Base-by-base conservation (phyloP, 2,329 filamentous ascomycete genomes). In the Nothopassalora personata region DNA sequence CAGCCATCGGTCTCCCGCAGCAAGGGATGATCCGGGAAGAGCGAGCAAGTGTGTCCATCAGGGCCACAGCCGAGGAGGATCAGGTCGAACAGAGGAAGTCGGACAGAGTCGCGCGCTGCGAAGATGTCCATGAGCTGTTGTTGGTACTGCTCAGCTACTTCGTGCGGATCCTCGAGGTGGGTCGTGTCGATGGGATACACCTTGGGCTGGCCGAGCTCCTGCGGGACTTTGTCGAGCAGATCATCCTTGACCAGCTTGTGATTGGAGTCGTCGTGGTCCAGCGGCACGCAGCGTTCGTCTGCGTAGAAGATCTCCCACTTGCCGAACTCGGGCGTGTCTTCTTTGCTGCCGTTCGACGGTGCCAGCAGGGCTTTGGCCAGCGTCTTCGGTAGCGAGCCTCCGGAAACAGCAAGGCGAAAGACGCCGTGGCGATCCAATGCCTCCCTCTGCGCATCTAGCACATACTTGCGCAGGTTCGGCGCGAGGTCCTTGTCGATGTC, bases 241-340 rank as follows among this genome's bases (percentile, higher is more conserved):
- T 97, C 91, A 51, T 85, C 80, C 80, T 96, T 94, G 67, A 97
- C 79, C 48, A 97, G 85, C 61, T 80, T 85, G 78, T 97, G 96
- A 79, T 97, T 99, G 79, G 91, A 96, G 79, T 99, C 93, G 66
- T 85, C 83, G 77, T 97, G 88, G 75, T 94, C 87, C 67, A 97
- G 86, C 23, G 94, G 89, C 55, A 97, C 94, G 68, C 90, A 90
- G 71, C 94, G 90, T 81, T 99, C 94, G 74, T 99, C 94, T 72
- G 93, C 93, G 76, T 97, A 97, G 82, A 97, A 99, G 72, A 99
- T 90, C 71, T 97, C 90, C 94, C 94, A 99, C 75, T 90, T 91
- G 73, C 82, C 80, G 76, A 95, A 96, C 69, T 88, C 81, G 66
- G 92, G 77, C 4, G 79, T 81, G 71, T 91, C 89, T 58, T 86